Percentiles rank a stretch among this genome's conserved stretches.
Conservation (phyloP, 192 early-diverging fungal genomes). For the Gigaspora rosea region DNA sequence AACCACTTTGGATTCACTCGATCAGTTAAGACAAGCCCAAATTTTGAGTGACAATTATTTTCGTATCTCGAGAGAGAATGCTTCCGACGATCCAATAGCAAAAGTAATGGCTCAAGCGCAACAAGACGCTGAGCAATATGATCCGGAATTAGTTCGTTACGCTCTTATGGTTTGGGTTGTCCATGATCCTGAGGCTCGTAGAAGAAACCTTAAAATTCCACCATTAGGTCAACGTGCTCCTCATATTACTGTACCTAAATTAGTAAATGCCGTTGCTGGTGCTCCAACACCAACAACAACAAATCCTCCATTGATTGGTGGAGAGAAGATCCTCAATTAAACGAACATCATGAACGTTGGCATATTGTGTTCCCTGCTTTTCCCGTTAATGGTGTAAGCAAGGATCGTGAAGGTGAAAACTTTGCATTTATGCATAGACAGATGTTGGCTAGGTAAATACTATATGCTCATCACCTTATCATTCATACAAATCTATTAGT, state of each 20-base stretch:
- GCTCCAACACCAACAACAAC: no score
- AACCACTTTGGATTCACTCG: background rate
- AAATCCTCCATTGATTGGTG: background rate
- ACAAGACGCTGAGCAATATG: background rate
- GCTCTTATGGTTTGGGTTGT: background rate
- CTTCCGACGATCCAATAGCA: background rate
- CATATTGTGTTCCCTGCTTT: background rate
- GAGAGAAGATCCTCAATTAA: constrained; percentile 2
- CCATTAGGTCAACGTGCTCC: background rate
- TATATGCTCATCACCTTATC: background rate
- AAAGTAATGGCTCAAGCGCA: background rate
- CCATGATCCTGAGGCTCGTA: constrained; percentile 6
- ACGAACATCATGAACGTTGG: constrained; percentile 20
- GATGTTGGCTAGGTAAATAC: background rate
- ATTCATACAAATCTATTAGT: background rate
- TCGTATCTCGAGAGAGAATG: background rate
- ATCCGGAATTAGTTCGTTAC: background rate
- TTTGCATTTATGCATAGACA: constrained; percentile 11
- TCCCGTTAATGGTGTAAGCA: background rate
- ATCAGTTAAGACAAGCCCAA: background rate
- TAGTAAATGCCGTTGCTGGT: background rate
- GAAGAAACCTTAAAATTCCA: background rate
- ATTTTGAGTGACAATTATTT: background rate
- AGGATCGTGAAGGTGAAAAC: constrained; percentile 6
- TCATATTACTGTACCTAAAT: background rate